Evolutionary conservation across 2,329 filamentous ascomycete genomes (phyloP).

Genomic region (Cordyceps militaris): DNA sequence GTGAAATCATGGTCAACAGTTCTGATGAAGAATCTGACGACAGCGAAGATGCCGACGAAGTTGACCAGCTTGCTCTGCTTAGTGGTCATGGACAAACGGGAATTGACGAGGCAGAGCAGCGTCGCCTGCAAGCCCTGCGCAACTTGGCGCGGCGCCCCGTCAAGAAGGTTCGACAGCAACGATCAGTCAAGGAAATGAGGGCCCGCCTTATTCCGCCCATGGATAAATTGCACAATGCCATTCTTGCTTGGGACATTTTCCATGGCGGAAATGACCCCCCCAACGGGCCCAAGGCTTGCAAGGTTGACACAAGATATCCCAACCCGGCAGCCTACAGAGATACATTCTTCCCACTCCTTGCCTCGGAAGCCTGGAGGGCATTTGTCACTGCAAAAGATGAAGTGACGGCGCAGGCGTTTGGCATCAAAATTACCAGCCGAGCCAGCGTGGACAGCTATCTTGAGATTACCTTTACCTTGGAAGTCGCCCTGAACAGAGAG

Average conservation of each 20-base stretch:
- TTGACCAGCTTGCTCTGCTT: constrained; percentile 38
- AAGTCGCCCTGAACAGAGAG: constrained; percentile 62
- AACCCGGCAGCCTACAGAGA: constrained; percentile 74
- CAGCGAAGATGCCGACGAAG: constrained; percentile 57
- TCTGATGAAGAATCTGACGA: constrained; percentile 68
- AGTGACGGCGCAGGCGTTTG: constrained; percentile 69
- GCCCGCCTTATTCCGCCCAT: constrained; percentile 87
- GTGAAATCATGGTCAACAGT: constrained; percentile 85
- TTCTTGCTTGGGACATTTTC: constrained; percentile 94
- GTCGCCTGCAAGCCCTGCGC: constrained; percentile 41
- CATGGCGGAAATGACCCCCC: constrained; percentile 82
- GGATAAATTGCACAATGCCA: constrained; percentile 72
- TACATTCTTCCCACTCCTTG: constrained; percentile 83
- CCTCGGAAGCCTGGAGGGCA: constrained; percentile 92
- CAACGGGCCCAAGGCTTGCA: constrained; percentile 61
- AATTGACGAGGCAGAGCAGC: constrained; percentile 40
- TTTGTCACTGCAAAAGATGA: constrained; percentile 90
- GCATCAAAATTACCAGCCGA: constrained; percentile 80
- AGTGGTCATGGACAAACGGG: constrained; percentile 41
- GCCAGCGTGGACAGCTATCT: constrained; percentile 89
- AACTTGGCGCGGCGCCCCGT: constrained; percentile 62
- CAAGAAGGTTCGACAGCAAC: constrained; percentile 72
- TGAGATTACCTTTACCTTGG: constrained; percentile 81
- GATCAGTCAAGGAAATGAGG: constrained; percentile 88
- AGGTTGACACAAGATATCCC: constrained; percentile 70